Evolutionary conservation across 257 asterid genomes (phyloP).

Genomic region (Leonotis leonurus): DNA sequence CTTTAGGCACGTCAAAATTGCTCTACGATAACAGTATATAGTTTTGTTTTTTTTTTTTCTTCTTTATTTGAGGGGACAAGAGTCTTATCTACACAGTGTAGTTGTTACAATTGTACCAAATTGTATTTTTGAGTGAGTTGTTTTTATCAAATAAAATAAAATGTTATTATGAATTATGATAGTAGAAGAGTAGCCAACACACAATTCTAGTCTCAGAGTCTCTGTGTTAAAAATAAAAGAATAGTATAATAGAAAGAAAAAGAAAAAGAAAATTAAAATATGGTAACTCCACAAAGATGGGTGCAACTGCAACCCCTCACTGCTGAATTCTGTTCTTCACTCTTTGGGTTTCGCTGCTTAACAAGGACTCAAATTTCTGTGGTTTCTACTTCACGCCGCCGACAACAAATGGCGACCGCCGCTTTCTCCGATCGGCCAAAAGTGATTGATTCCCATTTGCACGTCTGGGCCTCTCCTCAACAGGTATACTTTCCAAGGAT

Average conservation of each 20-base stretch:
- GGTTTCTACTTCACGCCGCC: conserved; percentile 10
- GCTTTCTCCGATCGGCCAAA: conserved; percentile 21
- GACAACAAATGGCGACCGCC: conserved; percentile 30
- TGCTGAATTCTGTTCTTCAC: conserved; percentile 13
- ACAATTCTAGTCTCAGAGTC: background rate
- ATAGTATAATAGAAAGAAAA: too few relatives aligned
- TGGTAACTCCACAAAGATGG: conserved; percentile 21
- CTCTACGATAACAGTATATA: too few relatives aligned
- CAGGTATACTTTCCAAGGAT: conserved; percentile 25
- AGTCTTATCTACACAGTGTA: too few relatives aligned
- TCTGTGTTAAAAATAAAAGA: too few relatives aligned
- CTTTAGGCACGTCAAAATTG: too few relatives aligned
- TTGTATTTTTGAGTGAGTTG: too few relatives aligned
- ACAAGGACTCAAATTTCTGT: background rate
- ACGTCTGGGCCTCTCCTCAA: conserved; percentile 83
- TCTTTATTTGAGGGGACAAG: too few relatives aligned
- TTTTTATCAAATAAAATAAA: too few relatives aligned
- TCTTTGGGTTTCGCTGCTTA: background rate
- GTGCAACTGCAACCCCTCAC: conserved; percentile 28
- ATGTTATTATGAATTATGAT: too few relatives aligned
- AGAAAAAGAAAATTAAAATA: background rate
- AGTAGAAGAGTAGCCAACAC: background rate
- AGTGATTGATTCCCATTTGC: conserved; percentile 81
- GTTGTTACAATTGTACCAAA: too few relatives aligned
- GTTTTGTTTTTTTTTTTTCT: too few relatives aligned